phyloP scores from a whole-genome alignment of 1,284 basidiomycete species.

The Ganoderma boninense region DNA sequence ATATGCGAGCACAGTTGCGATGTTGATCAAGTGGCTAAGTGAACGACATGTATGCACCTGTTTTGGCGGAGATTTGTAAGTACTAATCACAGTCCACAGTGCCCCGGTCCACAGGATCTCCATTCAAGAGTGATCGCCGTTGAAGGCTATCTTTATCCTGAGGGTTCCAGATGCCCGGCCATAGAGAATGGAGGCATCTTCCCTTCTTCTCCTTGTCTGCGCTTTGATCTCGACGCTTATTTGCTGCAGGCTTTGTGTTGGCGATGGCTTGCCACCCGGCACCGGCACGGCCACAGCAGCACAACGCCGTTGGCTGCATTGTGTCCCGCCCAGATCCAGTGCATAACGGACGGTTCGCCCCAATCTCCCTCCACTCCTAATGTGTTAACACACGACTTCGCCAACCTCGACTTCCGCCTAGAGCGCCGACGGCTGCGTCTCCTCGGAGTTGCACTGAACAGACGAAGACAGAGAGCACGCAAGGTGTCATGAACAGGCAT shows the following conservation, averaged over 20 bases:
- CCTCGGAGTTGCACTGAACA: too few relatives aligned
- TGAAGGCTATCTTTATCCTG: neutral
- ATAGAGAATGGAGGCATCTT: neutral
- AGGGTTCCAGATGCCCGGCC: neutral
- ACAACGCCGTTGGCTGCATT: neutral
- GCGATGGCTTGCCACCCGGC: neutral
- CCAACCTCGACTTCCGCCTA: conserved; percentile 49
- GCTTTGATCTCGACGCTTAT: neutral
- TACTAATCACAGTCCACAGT: neutral
- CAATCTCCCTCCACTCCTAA: neutral
- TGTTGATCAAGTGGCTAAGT: too few relatives aligned
- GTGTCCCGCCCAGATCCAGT: neutral
- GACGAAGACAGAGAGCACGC: too few relatives aligned
- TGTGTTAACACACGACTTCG: conserved; percentile 48
- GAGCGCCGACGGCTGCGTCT: too few relatives aligned
- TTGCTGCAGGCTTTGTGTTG: neutral
- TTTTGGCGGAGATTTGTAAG: neutral
- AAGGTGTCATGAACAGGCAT: too few relatives aligned
- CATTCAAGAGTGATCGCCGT: neutral
- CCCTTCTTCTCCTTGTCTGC: neutral
- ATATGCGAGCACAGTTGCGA: too few relatives aligned
- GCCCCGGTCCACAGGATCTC: neutral
- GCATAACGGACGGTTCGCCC: neutral
- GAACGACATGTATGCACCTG: too few relatives aligned
- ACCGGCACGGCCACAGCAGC: neutral